Percentiles rank a stretch among this genome's conserved stretches.
These are phyloP conservation scores for Wickerhamomyces rabaulensis DNA, from an alignment of 805 yeast genomes.

Conservation along the genomic window DNA sequence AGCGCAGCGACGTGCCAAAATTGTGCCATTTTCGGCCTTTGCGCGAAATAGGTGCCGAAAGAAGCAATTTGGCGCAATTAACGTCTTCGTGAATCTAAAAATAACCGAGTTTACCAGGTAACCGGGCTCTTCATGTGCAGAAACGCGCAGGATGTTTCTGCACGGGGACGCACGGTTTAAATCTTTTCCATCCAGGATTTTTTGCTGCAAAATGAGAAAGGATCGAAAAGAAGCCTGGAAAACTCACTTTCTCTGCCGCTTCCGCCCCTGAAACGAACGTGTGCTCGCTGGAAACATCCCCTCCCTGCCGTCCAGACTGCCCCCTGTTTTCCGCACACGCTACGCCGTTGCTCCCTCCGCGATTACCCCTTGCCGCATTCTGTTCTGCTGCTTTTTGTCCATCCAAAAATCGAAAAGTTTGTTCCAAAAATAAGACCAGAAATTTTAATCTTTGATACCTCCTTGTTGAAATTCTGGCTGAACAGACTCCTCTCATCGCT, in stretches of 20 bases:
- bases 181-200: neutral
- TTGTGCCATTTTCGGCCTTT: no score
- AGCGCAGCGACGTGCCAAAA: no score
- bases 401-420: neutral
- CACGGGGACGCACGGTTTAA: neutral
- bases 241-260: neutral
- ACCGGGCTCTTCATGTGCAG: neutral
- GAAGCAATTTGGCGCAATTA: neutral
- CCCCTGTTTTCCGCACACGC: neutral
- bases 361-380: neutral
- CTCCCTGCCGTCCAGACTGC: neutral
- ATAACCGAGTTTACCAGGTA: neutral
- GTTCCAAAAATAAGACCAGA: neutral
- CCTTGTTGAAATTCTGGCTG: neutral
- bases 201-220: neutral
- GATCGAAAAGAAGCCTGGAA: neutral
- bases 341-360: neutral
- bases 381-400: neutral
- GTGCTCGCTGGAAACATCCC: neutral
- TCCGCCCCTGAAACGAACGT: neutral
- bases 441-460: no score
- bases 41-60: no score
- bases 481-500: neutral
- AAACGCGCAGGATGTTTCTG: neutral
- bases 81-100: neutral